Percentiles rank a stretch among this genome's conserved stretches.
phyloP scores from a whole-genome alignment of 2,329 filamentous ascomycete species.

The Diplodia intermedia region DNA sequence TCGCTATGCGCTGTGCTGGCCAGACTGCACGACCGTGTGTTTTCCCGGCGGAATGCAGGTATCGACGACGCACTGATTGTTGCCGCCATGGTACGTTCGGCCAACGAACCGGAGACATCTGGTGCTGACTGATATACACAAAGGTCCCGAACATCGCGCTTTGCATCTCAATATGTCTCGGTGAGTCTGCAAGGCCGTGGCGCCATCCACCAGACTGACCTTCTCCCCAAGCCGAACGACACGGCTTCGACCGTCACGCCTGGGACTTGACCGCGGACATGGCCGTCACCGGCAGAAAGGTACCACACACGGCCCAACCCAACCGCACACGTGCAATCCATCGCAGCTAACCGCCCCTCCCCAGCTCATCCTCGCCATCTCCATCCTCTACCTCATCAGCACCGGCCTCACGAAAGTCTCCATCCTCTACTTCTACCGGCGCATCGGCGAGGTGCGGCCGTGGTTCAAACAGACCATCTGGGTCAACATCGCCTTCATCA shows the following conservation, averaged over 20 bases:
- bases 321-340: no score
- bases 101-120: no score
- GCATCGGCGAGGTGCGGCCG: slow-evolving; percentile 46
- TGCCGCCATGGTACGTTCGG: not conserved
- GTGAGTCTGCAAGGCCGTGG: not conserved
- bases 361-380: slow-evolving; percentile 37
- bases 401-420: slow-evolving; percentile 45
- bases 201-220: not conserved
- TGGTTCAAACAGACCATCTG: slow-evolving; percentile 49
- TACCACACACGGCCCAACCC: no score
- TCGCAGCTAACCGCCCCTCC: not conserved
- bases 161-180: not conserved
- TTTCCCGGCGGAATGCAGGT: not conserved
- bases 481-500: slow-evolving; percentile 48
- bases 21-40: not conserved
- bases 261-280: slow-evolving; percentile 17
- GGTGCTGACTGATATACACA: not conserved
- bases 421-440: slow-evolving; percentile 52
- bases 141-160: not conserved
- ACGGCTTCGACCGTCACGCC: slow-evolving; percentile 13
- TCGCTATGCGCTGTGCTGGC: not conserved
- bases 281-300: slow-evolving; percentile 13
- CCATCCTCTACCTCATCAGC: slow-evolving; percentile 40
- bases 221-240: not conserved
- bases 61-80: slow-evolving; percentile 8